These are phyloP conservation scores for Kurtzmaniella cleridarum DNA, from an alignment of 805 yeast species.

Conservation along the genomic window DNA sequence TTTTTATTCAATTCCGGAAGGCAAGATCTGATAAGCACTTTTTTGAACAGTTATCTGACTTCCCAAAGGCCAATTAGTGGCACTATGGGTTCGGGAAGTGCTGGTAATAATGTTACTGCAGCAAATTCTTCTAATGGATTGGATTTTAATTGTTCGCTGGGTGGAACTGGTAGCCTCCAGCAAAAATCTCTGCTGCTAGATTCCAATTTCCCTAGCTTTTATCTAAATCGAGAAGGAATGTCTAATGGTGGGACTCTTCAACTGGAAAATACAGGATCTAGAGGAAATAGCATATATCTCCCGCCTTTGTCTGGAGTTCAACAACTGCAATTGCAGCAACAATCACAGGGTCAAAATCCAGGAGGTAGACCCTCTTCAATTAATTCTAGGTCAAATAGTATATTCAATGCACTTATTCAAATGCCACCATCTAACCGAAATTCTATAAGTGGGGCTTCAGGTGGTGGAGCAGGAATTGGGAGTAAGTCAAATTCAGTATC, in stretches of 20 bases:
- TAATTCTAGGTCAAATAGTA: conserved; percentile 30
- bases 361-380: conserved; percentile 4
- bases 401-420: conserved; percentile 35
- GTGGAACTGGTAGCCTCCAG: background rate
- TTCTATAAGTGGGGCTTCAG: conserved; percentile 24
- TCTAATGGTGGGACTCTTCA: conserved; percentile 7
- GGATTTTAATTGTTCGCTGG: background rate
- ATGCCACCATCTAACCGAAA: conserved; percentile 31
- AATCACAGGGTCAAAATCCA: conserved; percentile 4
- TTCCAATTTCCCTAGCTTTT: conserved; percentile 13
- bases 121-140: background rate
- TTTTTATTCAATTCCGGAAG: conserved; percentile 23
- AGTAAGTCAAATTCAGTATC: conserved; percentile 8
- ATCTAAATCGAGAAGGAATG: conserved; percentile 10
- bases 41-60: conserved; percentile 17
- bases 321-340: conserved; percentile 6
- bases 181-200: conserved; percentile 9
- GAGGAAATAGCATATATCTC: conserved; percentile 34
- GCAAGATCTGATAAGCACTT: conserved; percentile 24
- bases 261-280: conserved; percentile 16
- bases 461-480: background rate
- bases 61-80: background rate
- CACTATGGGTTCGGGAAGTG: background rate
- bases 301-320: conserved; percentile 27
- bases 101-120: background rate